Conservation (phyloP, 164 flowering plant species). For the grape (Vitis vinifera) region DNA sequence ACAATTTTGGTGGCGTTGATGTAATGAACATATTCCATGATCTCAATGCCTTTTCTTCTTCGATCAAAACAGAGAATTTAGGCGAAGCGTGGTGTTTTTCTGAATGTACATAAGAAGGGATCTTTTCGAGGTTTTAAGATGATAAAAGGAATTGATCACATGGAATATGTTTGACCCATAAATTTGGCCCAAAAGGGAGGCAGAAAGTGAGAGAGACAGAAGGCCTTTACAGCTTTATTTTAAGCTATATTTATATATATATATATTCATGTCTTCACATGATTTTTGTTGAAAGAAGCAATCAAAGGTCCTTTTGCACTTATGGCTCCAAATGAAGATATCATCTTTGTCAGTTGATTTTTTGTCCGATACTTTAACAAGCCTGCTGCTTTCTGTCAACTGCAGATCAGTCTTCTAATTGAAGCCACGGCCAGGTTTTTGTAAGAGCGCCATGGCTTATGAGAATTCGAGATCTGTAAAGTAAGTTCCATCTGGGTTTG, state of each 20-base stretch:
- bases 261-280: conserved; percentile 26
- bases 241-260: conserved; percentile 4
- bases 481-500: conserved; percentile 10
- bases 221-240: conserved; percentile 9
- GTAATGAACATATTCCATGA: too few relatives aligned
- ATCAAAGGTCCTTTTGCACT: conserved; percentile 5
- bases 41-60: too few relatives aligned
- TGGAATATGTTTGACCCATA: conserved; percentile 14
- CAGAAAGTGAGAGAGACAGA: not conserved
- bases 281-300: conserved; percentile 22
- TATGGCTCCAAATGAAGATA: conserved; percentile 19
- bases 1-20: too few relatives aligned
- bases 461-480: conserved; percentile 49
- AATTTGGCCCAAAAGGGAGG: conserved; percentile 16
- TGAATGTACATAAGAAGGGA: too few relatives aligned
- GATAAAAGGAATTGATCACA: conserved; percentile 25
- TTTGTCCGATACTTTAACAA: not conserved
- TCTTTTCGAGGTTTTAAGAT: too few relatives aligned
- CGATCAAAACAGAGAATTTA: too few relatives aligned
- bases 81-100: too few relatives aligned
- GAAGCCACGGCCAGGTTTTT: not conserved
- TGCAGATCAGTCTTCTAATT: conserved; percentile 17
- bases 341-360: conserved; percentile 16
- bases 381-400: not conserved
- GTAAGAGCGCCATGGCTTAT: conserved; percentile 32